phyloP scores from a whole-genome alignment of 2,329 filamentous ascomycete genomes.

The Zymoseptoria passerinii region DNA sequence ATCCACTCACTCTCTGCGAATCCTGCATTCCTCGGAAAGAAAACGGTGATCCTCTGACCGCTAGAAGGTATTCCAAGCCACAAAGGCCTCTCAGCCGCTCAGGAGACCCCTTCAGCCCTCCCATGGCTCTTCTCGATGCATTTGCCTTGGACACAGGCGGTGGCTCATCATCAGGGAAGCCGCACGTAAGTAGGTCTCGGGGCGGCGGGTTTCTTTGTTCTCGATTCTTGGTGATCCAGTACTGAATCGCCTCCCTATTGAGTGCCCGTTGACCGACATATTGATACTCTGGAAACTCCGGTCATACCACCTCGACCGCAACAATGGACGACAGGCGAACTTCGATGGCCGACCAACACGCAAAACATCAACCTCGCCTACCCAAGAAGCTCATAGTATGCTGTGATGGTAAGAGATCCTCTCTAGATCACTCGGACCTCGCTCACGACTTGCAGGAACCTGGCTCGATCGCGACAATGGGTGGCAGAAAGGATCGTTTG shows the following conservation, averaged over 20 bases:
- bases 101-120: neutral
- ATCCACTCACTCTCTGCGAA: too few relatives aligned
- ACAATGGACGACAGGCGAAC: neutral
- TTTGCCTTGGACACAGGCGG: too few relatives aligned
- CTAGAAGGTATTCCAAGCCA: neutral
- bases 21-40: neutral
- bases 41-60: neutral
- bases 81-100: neutral
- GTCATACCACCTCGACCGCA: neutral
- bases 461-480: slow-evolving; percentile 31
- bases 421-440: too few relatives aligned
- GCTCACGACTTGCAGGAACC: slow-evolving; percentile 17
- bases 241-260: too few relatives aligned
- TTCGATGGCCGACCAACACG: neutral
- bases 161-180: too few relatives aligned
- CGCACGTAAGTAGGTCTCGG: too few relatives aligned
- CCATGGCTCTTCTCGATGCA: too few relatives aligned
- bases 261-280: too few relatives aligned
- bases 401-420: slow-evolving; percentile 16
- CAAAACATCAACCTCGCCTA: neutral
- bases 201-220: too few relatives aligned
- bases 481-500: slow-evolving; percentile 19
- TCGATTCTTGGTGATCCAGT: too few relatives aligned
- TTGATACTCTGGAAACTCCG: too few relatives aligned
- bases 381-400: slow-evolving; percentile 20